Percentiles rank a stretch among this genome's conserved stretches.
Conservation (phyloP, 2,329 filamentous ascomycete genomes). For the Myriosclerotinia curreyana region DNA sequence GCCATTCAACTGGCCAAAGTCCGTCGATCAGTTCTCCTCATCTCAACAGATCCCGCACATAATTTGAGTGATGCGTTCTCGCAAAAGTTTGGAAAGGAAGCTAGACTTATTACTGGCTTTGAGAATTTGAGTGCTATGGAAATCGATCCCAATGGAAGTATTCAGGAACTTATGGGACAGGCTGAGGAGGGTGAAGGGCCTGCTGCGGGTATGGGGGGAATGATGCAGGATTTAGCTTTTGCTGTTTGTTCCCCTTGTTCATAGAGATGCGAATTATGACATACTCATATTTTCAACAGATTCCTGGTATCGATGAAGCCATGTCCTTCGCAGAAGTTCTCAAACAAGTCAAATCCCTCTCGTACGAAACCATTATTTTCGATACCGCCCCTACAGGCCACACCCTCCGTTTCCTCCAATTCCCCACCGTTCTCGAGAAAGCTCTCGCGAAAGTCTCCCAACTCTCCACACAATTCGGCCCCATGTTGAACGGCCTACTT, state of each 20-base stretch:
- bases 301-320: constrained; percentile 96
- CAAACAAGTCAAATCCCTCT: constrained; percentile 98
- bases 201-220: constrained; percentile 75
- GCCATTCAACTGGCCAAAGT: constrained; percentile 96
- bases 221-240: constrained; percentile 99
- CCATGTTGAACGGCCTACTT: constrained; percentile 90
- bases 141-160: constrained; percentile 96
- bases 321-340: constrained; percentile 99
- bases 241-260: constrained; percentile 57
- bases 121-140: constrained; percentile 97
- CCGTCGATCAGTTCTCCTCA: constrained; percentile 92
- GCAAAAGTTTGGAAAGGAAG: constrained; percentile 99
- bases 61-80: constrained; percentile 97
- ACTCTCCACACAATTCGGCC: constrained; percentile 89
- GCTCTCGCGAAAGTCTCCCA: constrained; percentile 96
- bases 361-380: constrained; percentile 98
- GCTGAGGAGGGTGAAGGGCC: constrained; percentile 72
- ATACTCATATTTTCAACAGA: constrained; percentile 52
- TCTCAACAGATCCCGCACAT: constrained; percentile 97
- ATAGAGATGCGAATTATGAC: background rate
- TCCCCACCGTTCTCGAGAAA: constrained; percentile 97
- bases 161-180: constrained; percentile 84
- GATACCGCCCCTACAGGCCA: constrained; percentile 97
- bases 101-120: constrained; percentile 86
- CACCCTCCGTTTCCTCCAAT: constrained; percentile 97